Evolutionary conservation across 23 red algal species (phyloP), one percentile per base, ranked within the genome.

Genomic region (Gracilaria domingensis): DNA sequence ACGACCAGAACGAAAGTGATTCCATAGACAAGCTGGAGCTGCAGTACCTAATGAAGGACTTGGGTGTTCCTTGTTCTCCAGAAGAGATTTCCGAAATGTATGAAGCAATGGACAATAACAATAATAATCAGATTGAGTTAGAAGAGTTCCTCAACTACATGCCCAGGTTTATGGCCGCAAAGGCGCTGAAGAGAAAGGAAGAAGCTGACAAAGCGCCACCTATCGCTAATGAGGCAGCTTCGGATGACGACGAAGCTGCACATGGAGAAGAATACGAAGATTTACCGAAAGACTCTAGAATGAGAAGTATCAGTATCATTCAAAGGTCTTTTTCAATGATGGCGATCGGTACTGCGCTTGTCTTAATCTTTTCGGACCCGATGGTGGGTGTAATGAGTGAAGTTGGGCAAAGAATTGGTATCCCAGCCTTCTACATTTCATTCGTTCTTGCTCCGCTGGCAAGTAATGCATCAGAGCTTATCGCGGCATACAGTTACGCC

Each of bases 361-460:
- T 95, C 30, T 42, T 95, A 11, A 74, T 95, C 25, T 95, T 95
- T 79, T 82, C 83, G n/a, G 93, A 95, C 30, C 93, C 93, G 7
- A 90, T 95, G 85, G 85, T 88, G 24, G 45, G 50, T 53, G 93
- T 95, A n/a, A 81, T 95, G 57, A 83, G 79, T 36, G 83, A 88
- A n/a, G 54, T 95, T 79, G 93, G 93, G 18, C 47, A 18, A 14
- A 77, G 93, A 34, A 48, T 95, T 29, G 93, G 93, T 12, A 80
- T 95, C 5, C 59, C 83, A 36, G 48, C 60, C 0, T 95, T 95
- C 51, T 95, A 88, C 78, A 86, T 90, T 78, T 95, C 93, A 39
- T 95, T 95, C 40, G 61, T 95, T 23, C 79, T 95, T 13, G 93
- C 93, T 26, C 93, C 93, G 14, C 86, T 95, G 24, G 84, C 85